Evolutionary conservation across 164 flowering plant species (phyloP), one percentile per base, ranked within the genome.

Genomic region (Kingdonia uniflora): DNA sequence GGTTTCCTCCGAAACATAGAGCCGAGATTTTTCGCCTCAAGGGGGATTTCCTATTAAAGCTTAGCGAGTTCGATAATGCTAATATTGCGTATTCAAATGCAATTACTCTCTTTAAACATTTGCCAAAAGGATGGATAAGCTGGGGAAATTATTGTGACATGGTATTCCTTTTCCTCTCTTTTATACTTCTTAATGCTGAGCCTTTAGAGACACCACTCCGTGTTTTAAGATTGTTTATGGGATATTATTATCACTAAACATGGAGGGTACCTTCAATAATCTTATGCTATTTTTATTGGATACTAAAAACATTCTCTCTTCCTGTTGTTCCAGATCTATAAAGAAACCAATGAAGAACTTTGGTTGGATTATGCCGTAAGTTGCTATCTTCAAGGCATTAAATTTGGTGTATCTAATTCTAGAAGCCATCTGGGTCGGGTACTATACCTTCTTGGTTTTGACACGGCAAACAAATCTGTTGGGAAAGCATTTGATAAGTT

Each of bases 81-180:
- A 94, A 94, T 73, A 43, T 71, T 65, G 74, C 82, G 50, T 94
- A 86, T 56, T 94, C 99, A 21, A 79, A 77, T 72, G 92, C 95
- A 39, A 84, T 94, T 59, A 74, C 58, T 60, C 90, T 89, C 51
- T 94, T 78, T 74, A 94, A 89, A 51, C 84, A 87, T 56, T 67
- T 89, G 71, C 92, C 99, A 0, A 94, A 89, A 69, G 99, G 99
- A 51, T 94, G 99, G 99, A 94, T 94, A 60, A 89, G 97, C 74
- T 94, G 99, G 99, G 99, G 97, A 72, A 84, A 74, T 68, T 94
- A 94, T 71, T 89, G 97, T 77, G 99, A 94, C 71, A 73, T 85
- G 99, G 99, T 94, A 81, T 35, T 58, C 14, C 14, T 37, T 61
- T 56, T 54, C 14, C 6, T 14, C 35, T 40, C 35, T 29, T 29